Base-by-base conservation (phyloP, 768 basidiomycete species). In the Lactarius akahatsu region DNA sequence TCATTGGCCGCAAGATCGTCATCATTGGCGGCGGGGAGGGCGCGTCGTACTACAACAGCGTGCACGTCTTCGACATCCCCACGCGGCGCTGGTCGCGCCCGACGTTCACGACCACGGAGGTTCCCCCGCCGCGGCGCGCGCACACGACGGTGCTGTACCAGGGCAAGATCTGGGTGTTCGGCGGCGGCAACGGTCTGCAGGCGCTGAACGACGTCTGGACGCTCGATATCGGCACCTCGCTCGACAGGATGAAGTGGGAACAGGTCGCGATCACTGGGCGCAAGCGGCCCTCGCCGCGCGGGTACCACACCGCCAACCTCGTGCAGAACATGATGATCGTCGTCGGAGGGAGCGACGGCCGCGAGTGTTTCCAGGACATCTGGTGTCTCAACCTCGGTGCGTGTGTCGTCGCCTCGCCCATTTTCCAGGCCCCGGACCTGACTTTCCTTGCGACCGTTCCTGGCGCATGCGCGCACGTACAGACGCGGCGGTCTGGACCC, bases 131-230 rank as follows among this genome's bases (percentile, higher is more conserved):
- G 2, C 86, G 96, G 10, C 86, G 96, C 32, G 94, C 96, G 1
- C 96, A 98, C 75, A 92, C 93, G 0, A 86, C 92, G 0, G 90
- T 95, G 16, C 77, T 86, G 26, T 88, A 93, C 72, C 78, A 80
- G 34, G 81, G 82, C 65, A 88, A 85, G 73, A 82, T 98, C 0
- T 92, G 91, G 80, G 77, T 97, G 4, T 97, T 96, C 72, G 96
- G 94, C 9, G 94, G 96, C n/a, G 95, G 96, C 2, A 96, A 94
- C 65, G 96, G 96, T 0, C 80, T 89, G 78, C 85, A 84, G n/a
- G 94, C 96, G 0, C 80, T 97, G 63, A 92, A 92, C 71, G 95
- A 97, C 75, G 78, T 96, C 23, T 96, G 94, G 94, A 86, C 89
- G 18, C 78, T 96, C 28, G 92, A 96, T 64, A 85, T 90, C 40